phyloP scores from a whole-genome alignment of 2,329 filamentous ascomycete genomes.

The Gnomoniopsis smithogilvyi region DNA sequence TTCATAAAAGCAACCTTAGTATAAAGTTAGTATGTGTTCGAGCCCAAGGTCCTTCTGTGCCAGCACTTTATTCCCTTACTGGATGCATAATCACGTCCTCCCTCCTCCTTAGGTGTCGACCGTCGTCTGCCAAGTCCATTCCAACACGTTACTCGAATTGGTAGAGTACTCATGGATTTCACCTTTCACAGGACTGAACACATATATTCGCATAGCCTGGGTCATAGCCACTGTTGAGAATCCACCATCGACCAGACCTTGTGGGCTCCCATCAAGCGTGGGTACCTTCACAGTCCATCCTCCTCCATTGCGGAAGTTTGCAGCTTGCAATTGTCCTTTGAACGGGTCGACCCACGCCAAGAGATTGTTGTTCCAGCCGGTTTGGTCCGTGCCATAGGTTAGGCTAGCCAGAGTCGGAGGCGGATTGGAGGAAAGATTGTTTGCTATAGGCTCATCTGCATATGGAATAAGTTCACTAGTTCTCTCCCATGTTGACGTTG shows the following conservation, averaged over 20 bases:
- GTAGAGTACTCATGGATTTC: constrained; percentile 16
- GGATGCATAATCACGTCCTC: neutral
- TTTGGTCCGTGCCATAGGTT: constrained; percentile 12
- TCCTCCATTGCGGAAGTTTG: constrained; percentile 3
- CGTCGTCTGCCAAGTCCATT: constrained; percentile 9
- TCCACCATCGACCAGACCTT: neutral
- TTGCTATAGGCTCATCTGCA: constrained; percentile 8
- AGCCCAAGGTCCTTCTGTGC: neutral
- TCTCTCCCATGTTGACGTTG: neutral
- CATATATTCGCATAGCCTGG: constrained; percentile 14
- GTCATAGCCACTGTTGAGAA: constrained; percentile 16
- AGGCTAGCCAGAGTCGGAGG: constrained; percentile 16
- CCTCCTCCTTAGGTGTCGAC: neutral
- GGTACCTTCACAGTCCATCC: constrained; percentile 11
- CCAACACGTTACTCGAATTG: constrained; percentile 7
- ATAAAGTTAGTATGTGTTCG: neutral
- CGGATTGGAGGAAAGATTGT: constrained; percentile 9
- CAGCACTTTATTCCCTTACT: neutral
- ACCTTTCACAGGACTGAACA: neutral
- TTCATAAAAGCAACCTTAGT: no score
- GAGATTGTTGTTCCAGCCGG: constrained; percentile 18
- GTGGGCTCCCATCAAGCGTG: constrained; percentile 3
- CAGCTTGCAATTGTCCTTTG: constrained; percentile 9
- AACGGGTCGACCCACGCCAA: constrained; percentile 9
- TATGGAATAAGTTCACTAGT: neutral